Conservation (phyloP, 768 basidiomycete species). For the Megacollybia marginata region DNA sequence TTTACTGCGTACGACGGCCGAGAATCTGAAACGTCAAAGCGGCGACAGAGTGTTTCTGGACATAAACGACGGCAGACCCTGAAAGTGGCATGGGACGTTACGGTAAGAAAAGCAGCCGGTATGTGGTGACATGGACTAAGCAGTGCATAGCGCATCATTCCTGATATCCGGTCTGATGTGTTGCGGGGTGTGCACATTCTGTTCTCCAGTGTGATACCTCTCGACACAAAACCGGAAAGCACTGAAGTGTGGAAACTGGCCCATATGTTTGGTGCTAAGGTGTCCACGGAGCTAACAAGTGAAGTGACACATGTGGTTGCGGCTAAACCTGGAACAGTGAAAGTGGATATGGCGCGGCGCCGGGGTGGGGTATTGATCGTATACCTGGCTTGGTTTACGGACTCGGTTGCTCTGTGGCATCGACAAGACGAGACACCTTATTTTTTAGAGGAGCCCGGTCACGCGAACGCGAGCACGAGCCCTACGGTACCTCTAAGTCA, state of each 20-base stretch:
- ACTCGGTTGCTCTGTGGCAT: conserved; percentile 84
- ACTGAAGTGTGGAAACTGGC: conserved; percentile 86
- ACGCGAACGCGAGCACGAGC: conserved; percentile 26
- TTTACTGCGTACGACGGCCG: conserved; percentile 58
- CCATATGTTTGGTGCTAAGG: conserved; percentile 80
- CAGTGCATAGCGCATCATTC: conserved; percentile 68
- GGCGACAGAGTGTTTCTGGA: conserved; percentile 16
- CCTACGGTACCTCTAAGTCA: conserved; percentile 34
- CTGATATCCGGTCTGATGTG: conserved; percentile 65
- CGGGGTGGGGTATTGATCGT: conserved; percentile 79
- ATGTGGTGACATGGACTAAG: conserved; percentile 1
- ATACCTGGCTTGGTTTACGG: conserved; percentile 84
- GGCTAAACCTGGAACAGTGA: conserved; percentile 87
- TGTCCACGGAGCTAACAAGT: conserved; percentile 57
- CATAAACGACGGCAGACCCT: conserved; percentile 20
- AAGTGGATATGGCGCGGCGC: conserved; percentile 78
- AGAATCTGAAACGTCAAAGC: conserved; percentile 20
- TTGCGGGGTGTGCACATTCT: conserved; percentile 77
- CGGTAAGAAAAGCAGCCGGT: conserved; percentile 37
- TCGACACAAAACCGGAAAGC: conserved; percentile 72
- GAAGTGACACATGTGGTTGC: conserved; percentile 88
- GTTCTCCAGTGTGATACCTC: conserved; percentile 92
- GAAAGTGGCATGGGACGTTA: conserved; percentile 58
- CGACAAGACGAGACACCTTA: conserved; percentile 76
- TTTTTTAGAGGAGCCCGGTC: conserved; percentile 54